These are phyloP conservation scores for Cymbopogon citratus DNA, from an alignment of 176 grass and related monocot species.

Conservation along the genomic window DNA sequence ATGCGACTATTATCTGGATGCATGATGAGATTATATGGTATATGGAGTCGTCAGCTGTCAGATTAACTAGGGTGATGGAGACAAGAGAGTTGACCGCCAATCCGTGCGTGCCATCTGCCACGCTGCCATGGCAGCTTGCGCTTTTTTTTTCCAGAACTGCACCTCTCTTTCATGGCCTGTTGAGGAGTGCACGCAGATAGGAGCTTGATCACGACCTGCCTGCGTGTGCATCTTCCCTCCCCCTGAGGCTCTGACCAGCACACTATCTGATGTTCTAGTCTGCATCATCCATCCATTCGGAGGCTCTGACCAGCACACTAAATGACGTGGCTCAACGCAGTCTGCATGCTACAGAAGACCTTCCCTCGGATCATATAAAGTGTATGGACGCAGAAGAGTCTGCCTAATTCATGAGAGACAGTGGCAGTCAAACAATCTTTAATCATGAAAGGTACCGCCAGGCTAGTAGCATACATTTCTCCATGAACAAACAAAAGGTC, in stretches of 20 bases:
- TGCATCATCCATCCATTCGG: background rate
- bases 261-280: background rate
- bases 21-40: background rate
- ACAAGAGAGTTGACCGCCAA: constrained; percentile 10
- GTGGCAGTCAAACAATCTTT: constrained; percentile 24
- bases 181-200: background rate
- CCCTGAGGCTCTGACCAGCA: background rate
- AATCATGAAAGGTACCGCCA: constrained; percentile 5
- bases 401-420: constrained; percentile 11
- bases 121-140: background rate
- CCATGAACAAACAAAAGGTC: background rate
- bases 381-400: background rate
- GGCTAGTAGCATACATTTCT: constrained; percentile 3
- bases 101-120: background rate
- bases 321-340: background rate
- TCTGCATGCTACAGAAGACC: background rate
- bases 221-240: background rate
- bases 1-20: background rate
- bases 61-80: background rate
- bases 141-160: background rate
- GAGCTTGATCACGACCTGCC: background rate
- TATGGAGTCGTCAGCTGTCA: background rate
- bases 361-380: too few species aligned
- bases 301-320: background rate
- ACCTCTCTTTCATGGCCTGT: background rate